Conservation (phyloP, 2,329 filamentous ascomycete genomes). For the Ramularia collo-cygni region DNA sequence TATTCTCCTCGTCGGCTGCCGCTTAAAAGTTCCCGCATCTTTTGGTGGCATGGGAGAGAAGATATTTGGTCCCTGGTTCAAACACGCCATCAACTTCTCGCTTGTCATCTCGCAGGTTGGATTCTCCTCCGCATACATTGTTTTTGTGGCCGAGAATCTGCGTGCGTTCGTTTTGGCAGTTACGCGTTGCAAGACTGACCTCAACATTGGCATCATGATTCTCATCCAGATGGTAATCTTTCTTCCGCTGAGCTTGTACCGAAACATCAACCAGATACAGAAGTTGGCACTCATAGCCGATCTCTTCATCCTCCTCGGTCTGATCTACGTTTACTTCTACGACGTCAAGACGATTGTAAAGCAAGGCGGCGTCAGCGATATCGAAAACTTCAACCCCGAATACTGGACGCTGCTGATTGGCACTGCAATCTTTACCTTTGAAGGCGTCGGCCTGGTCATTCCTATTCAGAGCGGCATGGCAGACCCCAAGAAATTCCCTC, state of each 20-base stretch:
- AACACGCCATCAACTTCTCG: slow-evolving; percentile 76
- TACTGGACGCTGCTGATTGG: slow-evolving; percentile 98
- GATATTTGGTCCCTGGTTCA: slow-evolving; percentile 86
- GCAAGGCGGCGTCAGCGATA: slow-evolving; percentile 70
- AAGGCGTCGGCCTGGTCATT: slow-evolving; percentile 94
- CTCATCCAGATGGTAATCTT: slow-evolving; percentile 94
- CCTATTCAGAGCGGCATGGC: slow-evolving; percentile 98
- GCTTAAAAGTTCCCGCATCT: slow-evolving; percentile 80
- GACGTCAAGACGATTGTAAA: slow-evolving; percentile 75
- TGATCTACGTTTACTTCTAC: slow-evolving; percentile 94
- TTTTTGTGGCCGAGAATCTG: slow-evolving; percentile 92
- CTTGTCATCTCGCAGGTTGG: slow-evolving; percentile 95
- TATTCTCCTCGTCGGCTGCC: slow-evolving; percentile 81
- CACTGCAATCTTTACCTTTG: slow-evolving; percentile 97
- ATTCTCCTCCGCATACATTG: slow-evolving; percentile 90
- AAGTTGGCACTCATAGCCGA: slow-evolving; percentile 92
- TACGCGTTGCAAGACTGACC: slow-evolving; percentile 74
- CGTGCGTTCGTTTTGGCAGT: slow-evolving; percentile 93
- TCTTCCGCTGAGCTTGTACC: slow-evolving; percentile 83
- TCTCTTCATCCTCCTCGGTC: slow-evolving; percentile 83
- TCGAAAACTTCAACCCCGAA: slow-evolving; percentile 79
- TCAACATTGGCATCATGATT: slow-evolving; percentile 85
- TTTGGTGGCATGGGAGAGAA: slow-evolving; percentile 95
- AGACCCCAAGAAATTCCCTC: slow-evolving; percentile 80
- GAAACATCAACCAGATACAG: slow-evolving; percentile 95